Base-by-base conservation (phyloP, 257 asterid genomes). In the Solanum neorickii region DNA sequence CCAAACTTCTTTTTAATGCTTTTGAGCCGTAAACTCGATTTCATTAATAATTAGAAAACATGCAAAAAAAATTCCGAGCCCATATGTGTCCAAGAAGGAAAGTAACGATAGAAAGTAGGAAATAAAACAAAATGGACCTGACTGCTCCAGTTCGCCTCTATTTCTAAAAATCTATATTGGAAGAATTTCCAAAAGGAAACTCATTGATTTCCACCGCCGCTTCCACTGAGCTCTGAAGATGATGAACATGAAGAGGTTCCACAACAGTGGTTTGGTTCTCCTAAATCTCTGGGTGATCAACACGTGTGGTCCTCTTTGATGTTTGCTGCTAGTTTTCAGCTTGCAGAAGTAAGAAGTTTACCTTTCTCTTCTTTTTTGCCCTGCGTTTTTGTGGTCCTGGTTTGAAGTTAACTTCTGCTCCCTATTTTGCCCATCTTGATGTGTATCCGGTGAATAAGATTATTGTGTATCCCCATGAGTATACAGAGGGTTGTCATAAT, bases 381-480 rank as follows among this genome's bases (percentile, higher is more conserved):
- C 70, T n/a, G n/a, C 15, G 70, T 62, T 62, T n/a, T 62, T 62
- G 70, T 23, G 29, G 31, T n/a, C 70, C 31, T 62, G 70, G 31
- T 62, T 62, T 62, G 15, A 62, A 62, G 70, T n/a, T n/a, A n/a
- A 62, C 7, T 62, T n/a, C 31, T 62, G 70, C 31, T 62, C 70
- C 29, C 29, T n/a, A 31, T 11, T 91, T 85, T 16, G 94, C 89
- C 84, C 97, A 86, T 97, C 97, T 29, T 25, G 73, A 25, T 66
- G 73, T 66, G 35, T 25, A 11, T 65, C 33, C 33, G 0, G 33
- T 65, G 72, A 13, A n/a, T n/a, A 33, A 65, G 18, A n/a, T 65
- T 65, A 33, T n/a, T 65, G 72, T 65, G 31, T 23, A 62, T 62
- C 12, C 70, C 70, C 29, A 62, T 14, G 31, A 23, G 70, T 62